phyloP scores from a whole-genome alignment of 139 green algal genomes.

The Tetradesmus obliquus region DNA sequence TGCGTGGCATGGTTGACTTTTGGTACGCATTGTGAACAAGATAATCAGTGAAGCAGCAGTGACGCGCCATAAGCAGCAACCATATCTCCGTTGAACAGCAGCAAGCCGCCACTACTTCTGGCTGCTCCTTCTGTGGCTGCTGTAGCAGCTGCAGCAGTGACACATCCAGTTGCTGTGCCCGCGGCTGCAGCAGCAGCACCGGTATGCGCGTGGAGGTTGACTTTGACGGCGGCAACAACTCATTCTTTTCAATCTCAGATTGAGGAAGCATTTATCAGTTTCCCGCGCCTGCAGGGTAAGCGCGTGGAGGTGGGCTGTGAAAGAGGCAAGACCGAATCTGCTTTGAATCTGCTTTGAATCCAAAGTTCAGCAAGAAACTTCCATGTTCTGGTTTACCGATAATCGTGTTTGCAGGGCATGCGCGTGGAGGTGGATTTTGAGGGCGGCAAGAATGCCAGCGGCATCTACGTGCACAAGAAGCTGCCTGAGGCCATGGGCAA shows the following conservation, averaged over 20 bases:
- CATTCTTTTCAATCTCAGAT: too few relatives aligned
- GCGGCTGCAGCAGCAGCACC: not conserved
- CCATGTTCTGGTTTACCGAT: not conserved
- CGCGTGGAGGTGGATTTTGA: slow-evolving; percentile 90
- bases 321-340: too few relatives aligned
- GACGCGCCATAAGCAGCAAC: too few relatives aligned
- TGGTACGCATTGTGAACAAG: slow-evolving; percentile 79
- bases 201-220: slow-evolving; percentile 93
- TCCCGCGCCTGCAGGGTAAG: too few relatives aligned
- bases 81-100: too few relatives aligned
- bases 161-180: too few relatives aligned
- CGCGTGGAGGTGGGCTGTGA: too few relatives aligned
- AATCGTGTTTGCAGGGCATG: slow-evolving; percentile 71
- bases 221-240: slow-evolving; percentile 79
- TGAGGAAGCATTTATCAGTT: too few relatives aligned
- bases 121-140: not conserved
- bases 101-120: not conserved
- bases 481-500: slow-evolving; percentile 81
- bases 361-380: too few relatives aligned
- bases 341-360: too few relatives aligned
- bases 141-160: too few relatives aligned
- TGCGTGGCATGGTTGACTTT: slow-evolving; percentile 64
- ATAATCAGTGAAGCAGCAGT: slow-evolving; percentile 79
- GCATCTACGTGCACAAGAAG: slow-evolving; percentile 87
- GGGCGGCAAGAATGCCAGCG: slow-evolving; percentile 77